Conservation (phyloP, 192 early-diverging fungal genomes). For the Pilobolus umbonatus region DNA sequence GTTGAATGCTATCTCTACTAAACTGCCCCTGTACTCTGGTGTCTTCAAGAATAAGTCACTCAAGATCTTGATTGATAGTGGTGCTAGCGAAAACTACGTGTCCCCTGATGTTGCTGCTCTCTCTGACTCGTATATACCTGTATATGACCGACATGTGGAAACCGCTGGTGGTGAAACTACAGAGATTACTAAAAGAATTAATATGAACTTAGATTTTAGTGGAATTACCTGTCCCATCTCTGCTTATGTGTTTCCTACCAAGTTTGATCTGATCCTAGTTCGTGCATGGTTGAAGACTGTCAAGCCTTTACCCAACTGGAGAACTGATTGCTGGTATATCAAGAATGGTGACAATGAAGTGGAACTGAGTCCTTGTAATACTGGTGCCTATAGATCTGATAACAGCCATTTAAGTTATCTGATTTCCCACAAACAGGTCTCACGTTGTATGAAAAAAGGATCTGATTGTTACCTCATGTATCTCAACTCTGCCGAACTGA, state of each 20-base stretch:
- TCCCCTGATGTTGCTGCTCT: background rate
- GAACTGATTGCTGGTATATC: background rate
- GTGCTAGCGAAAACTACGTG: constrained; percentile 15
- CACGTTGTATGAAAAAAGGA: background rate
- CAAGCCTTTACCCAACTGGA: background rate
- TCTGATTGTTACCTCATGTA: background rate
- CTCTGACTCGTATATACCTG: background rate
- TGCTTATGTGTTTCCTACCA: constrained; percentile 2
- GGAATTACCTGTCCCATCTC: background rate
- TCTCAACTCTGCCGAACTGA: background rate
- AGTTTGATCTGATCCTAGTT: constrained; percentile 7
- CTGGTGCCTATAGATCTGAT: no score
- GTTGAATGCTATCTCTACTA: background rate
- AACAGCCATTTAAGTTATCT: background rate
- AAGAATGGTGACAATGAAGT: no score
- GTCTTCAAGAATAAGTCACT: background rate
- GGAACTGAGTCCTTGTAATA: no score
- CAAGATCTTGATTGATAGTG: background rate
- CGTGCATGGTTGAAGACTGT: constrained; percentile 1
- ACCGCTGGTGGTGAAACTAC: background rate
- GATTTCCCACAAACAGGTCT: background rate
- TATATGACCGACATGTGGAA: background rate
- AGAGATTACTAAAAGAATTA: background rate
- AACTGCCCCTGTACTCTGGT: background rate
- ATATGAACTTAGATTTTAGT: background rate